Evolutionary conservation across 305 asterid species (phyloP).

Genomic region (Stenogyne calaminthoides): DNA sequence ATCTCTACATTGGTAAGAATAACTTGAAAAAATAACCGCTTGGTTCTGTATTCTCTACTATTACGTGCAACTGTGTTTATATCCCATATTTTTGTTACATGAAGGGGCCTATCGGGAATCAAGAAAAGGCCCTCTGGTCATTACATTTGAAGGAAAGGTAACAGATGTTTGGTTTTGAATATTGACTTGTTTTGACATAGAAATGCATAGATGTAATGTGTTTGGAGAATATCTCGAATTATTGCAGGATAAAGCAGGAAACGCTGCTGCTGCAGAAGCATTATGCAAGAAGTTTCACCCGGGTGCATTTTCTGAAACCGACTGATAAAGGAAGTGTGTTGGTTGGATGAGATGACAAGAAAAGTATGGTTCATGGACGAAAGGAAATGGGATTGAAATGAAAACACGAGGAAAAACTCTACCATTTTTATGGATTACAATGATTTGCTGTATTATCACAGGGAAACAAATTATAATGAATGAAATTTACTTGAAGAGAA

Average conservation of each 20-base stretch:
- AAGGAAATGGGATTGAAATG: not conserved
- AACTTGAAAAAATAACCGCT: not conserved
- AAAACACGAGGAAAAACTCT: not conserved
- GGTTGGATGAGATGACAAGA: not conserved
- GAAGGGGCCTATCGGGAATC: conserved; percentile 67
- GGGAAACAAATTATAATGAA: not conserved
- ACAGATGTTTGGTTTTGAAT: conserved; percentile 7
- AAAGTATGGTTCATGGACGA: not conserved
- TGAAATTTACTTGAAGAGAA: not conserved
- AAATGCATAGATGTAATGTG: not conserved
- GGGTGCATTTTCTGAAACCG: conserved; percentile 47
- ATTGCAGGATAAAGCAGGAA: conserved; percentile 58
- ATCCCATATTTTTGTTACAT: conserved; percentile 24
- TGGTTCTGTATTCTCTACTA: not conserved
- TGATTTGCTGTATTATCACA: not conserved
- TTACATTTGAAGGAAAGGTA: conserved; percentile 70
- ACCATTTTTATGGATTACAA: not conserved
- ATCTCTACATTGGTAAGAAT: conserved; percentile 62
- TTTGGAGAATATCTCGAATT: not conserved
- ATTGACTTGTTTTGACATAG: not conserved
- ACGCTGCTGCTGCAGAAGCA: conserved; percentile 55
- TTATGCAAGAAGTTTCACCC: conserved; percentile 49
- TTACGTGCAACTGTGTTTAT: not conserved
- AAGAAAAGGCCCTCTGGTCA: conserved; percentile 62
- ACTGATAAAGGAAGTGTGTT: conserved; percentile 17